Evolutionary conservation across 2,329 filamentous ascomycete genomes (phyloP), one percentile per base, ranked within the genome.

Genomic region (Hymenoscyphus infarciens): DNA sequence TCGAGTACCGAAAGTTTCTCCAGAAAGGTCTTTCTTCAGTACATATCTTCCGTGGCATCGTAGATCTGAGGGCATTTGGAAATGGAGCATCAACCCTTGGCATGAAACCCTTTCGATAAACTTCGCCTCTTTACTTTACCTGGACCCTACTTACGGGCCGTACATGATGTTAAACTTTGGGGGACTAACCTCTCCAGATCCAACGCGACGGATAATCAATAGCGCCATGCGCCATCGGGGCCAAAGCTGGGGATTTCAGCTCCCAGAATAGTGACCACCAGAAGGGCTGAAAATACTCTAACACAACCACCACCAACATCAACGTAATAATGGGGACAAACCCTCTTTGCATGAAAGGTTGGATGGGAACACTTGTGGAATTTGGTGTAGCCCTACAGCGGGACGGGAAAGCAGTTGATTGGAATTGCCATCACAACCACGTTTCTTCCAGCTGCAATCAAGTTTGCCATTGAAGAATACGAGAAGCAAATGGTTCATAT

Each of bases 201-300:
- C 57, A 55, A 33, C 56, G 56, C 31, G 38, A 57, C 57, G 54
- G 60, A 56, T 42, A 60, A 57, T 60, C 15, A 42, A 61, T 55
- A 58, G 42, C 49, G 42, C 49, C 16, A 59, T 19, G 45, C 62
- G 62, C 62, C 59, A 63, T 3, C 54, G 25, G 31, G 19, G 33
- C 57, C 56, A 54, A 54, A 54, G 61, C 53, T 60, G 55, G 22
- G 61, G 29, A 56, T 19, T 54, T 59, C 61, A 57, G 58, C 61
- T 59, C 25, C 39, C 15, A 45, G 42, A 52, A 31, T 52, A 49
- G 35, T 15, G 55, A 45, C 39, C 4, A 4, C 29, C 31, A 52
- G 15, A 31, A 52, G 29, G n/a, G 57, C 16, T 27, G 19, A n/a
- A 57, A 39, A 22, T 25, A 39, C 38, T 39, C 15, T 39, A 39